These are phyloP conservation scores for Eucalyptus camaldulensis DNA, from an alignment of 345 rosid genomes.

Conservation along the genomic window DNA sequence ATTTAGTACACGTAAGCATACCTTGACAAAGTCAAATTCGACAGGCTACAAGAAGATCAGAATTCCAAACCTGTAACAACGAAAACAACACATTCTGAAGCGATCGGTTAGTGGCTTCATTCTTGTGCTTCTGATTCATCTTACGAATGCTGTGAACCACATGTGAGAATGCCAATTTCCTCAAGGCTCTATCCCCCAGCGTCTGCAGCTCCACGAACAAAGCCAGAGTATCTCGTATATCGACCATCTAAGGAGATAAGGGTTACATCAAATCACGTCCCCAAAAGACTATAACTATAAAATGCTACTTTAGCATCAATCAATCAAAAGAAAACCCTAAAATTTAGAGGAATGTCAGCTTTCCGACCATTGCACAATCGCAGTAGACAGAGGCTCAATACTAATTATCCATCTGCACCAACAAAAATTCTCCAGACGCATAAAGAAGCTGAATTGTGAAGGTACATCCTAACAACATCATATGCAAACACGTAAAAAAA, in stretches of 20 bases:
- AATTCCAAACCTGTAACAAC: constrained; percentile 46
- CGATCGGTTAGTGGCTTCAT: constrained; percentile 55
- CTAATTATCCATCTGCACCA: not conserved
- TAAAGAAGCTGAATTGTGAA: not conserved
- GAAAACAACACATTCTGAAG: constrained; percentile 74
- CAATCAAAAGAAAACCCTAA: not conserved
- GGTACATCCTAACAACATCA: not conserved
- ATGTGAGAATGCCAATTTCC: constrained; percentile 73
- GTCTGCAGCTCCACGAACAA: constrained; percentile 84
- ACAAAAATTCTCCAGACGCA: not conserved
- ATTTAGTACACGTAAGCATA: not conserved
- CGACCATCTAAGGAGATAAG: constrained; percentile 41
- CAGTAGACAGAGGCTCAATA: not conserved
- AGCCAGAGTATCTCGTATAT: constrained; percentile 49
- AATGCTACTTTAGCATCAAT: not conserved
- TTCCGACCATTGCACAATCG: not conserved
- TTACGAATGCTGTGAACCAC: constrained; percentile 66
- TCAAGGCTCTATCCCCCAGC: constrained; percentile 57
- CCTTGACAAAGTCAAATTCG: not conserved
- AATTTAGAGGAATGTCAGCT: not conserved
- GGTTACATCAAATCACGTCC: not conserved
- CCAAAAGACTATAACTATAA: not conserved
- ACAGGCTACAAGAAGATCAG: not conserved
- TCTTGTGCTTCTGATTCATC: constrained; percentile 68
- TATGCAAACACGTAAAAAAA: not conserved